Conservation (phyloP, 331 rosid species). For the Stylosanthes scabra region DNA sequence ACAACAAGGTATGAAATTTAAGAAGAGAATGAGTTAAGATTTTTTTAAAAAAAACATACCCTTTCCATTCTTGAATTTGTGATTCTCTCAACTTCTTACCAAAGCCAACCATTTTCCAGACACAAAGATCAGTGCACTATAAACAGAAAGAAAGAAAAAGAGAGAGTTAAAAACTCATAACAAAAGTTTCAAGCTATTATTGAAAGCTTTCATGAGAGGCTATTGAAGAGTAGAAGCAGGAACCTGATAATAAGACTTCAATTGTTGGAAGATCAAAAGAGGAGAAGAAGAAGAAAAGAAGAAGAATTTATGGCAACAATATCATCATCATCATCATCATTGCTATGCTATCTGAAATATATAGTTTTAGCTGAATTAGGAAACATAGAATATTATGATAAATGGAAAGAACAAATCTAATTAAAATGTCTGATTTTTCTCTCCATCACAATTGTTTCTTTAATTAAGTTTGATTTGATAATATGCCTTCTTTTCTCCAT, state of each 20-base stretch:
- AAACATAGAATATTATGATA: neutral
- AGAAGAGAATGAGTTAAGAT: neutral
- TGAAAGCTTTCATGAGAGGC: constrained; percentile 1
- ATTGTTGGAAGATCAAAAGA: constrained; percentile 13
- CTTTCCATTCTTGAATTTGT: constrained; percentile 86
- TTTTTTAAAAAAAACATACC: constrained; percentile 1
- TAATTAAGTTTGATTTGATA: neutral
- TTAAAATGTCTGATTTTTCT: constrained; percentile 19
- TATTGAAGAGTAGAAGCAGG: constrained; percentile 19
- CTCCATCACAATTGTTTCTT: neutral
- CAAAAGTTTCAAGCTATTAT: constrained; percentile 22
- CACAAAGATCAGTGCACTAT: constrained; percentile 33
- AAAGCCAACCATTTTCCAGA: constrained; percentile 72
- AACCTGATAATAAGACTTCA: constrained; percentile 37
- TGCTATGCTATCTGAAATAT: constrained; percentile 35
- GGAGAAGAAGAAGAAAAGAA: constrained; percentile 1
- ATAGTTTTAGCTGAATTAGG: constrained; percentile 17
- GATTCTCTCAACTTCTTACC: constrained; percentile 90
- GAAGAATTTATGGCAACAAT: constrained; percentile 17
- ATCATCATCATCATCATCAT: constrained; percentile 17
- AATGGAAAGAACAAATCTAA: constrained; percentile 1
- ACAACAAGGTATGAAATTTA: constrained; percentile 5
- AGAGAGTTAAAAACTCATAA: neutral
- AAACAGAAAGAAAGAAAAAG: constrained; percentile 10
- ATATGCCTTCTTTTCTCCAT: neutral